A percentile compares a stretch with the other conserved stretches of the same genome.
Evolutionary conservation across 495 filamentous ascomycete species (phyloP).

Genomic region (Penicillium simplicissimum): DNA sequence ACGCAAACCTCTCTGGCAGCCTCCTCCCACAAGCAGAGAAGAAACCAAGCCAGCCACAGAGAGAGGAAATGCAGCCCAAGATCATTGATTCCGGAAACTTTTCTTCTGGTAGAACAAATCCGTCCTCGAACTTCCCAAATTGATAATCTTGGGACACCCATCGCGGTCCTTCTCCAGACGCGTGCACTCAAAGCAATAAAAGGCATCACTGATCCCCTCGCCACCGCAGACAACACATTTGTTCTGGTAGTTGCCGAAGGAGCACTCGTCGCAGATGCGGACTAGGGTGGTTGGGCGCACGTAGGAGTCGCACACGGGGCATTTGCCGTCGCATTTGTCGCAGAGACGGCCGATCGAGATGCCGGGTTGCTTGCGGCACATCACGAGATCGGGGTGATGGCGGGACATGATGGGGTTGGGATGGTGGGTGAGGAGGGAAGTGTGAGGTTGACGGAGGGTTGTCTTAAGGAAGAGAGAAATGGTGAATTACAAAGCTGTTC

Average conservation of each 20-base stretch:
- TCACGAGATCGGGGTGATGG: conserved; percentile 78
- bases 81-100: conserved; percentile 69
- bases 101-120: conserved; percentile 90
- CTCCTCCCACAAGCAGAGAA: conserved; percentile 4
- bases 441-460: conserved; percentile 4
- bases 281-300: conserved; percentile 96
- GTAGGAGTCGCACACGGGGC: conserved; percentile 98
- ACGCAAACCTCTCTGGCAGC: conserved; percentile 9
- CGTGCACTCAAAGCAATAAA: conserved; percentile 99
- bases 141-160: conserved; percentile 99
- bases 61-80: conserved; percentile 3
- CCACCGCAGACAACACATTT: conserved; percentile 99
- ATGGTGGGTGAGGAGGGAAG: background rate
- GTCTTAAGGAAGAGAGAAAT: background rate
- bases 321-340: conserved; percentile 99
- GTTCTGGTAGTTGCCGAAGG: conserved; percentile 99
- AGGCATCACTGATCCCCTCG: conserved; percentile 98
- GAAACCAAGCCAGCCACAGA: conserved; percentile 19
- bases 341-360: conserved; percentile 98
- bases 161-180: conserved; percentile 96
- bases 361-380: conserved; percentile 99
- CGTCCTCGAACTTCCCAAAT: conserved; percentile 90
- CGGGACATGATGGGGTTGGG: conserved; percentile 32
- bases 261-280: conserved; percentile 98
- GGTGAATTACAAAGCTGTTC: conserved; percentile 1